Base-by-base conservation (phyloP, 1,284 basidiomycete species). In the Melampsora larici-populina region DNA sequence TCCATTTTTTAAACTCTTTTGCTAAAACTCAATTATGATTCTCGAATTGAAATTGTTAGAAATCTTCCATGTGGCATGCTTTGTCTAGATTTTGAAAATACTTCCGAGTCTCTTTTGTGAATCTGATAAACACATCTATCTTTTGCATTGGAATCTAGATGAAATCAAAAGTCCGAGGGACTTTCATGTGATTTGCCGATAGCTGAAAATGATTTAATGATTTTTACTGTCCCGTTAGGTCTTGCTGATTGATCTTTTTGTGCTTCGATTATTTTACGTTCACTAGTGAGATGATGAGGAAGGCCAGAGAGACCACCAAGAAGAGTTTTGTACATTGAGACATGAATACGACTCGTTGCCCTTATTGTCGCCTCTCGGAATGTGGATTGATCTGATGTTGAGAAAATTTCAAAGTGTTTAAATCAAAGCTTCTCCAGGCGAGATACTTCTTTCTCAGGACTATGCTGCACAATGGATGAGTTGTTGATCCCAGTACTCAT, bases 261-360 rank as follows among this genome's bases (percentile, higher is more conserved):
- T 29, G 75, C 75, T 21, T 70, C 75, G 15, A 78, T 70, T 68
- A 78, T 78, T 49, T 78, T 78, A 11, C 75, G 58, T 46, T 78
- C 75, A 49, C 75, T 78, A n/a, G 75, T 65, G 43, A 78, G 36
- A 65, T 78, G 75, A 65, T 78, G 75, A n/a, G 68, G 68, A 40
- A 78, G 68, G 36, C 75, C 68, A 31, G 75, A 78, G 46, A 78
- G 67, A 21, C 75, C 75, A 48, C 70, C 68, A 0, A 78, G n/a
- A 46, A 78, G 24, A 18, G 48, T 78, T 33, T 67, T 46, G 36
- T 78, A 78, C 75, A 78, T 78, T 33, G 75, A 78, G 31, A 78
- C 68, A 51, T 78, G 68, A 64, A 78, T 70, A 40, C 60, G 70
- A 49, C 68, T 70, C 75, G 70, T 70, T 3, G 75, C 75, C 9